phyloP scores from a whole-genome alignment of 495 filamentous ascomycete genomes.

The Staphylotrichum longicolle region DNA sequence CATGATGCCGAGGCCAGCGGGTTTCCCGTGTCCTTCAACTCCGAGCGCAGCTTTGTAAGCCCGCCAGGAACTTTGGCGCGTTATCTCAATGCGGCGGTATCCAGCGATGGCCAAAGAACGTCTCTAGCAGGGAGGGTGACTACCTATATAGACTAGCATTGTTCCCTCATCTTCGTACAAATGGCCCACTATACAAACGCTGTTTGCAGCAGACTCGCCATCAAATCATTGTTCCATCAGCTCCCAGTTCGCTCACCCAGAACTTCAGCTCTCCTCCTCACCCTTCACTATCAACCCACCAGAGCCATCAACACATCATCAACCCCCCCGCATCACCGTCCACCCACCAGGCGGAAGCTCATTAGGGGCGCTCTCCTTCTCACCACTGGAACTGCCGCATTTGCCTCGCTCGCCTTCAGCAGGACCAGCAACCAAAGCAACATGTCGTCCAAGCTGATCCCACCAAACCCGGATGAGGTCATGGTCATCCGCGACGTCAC shows the following conservation, averaged over 20 bases:
- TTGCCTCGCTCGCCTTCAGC: background rate
- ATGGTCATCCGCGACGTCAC: slow-evolving; percentile 86
- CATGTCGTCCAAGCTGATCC: slow-evolving; percentile 50
- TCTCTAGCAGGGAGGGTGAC: too few species aligned
- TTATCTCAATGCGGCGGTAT: too few species aligned
- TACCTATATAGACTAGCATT: background rate
- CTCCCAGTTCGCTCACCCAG: background rate
- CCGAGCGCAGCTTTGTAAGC: slow-evolving; percentile 11
- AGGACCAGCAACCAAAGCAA: slow-evolving; percentile 13
- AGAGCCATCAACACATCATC: slow-evolving; percentile 1
- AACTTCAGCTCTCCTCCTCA: background rate
- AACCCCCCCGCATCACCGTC: background rate
- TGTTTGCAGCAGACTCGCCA: background rate
- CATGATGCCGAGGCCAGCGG: slow-evolving; percentile 16
- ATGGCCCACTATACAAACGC: too few species aligned
- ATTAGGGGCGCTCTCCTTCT: background rate
- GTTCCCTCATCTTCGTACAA: background rate
- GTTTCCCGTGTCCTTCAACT: background rate
- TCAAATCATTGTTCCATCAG: background rate
- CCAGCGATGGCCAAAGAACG: background rate
- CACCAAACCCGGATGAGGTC: slow-evolving; percentile 64
- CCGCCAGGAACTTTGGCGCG: background rate
- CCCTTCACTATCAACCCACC: background rate
- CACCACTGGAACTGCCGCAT: background rate
- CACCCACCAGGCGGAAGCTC: background rate